Percentiles rank a stretch among this genome's conserved stretches.
These are phyloP conservation scores for Pharus latifolius DNA, from an alignment of 176 grass and related monocot species.

Conservation along the genomic window DNA sequence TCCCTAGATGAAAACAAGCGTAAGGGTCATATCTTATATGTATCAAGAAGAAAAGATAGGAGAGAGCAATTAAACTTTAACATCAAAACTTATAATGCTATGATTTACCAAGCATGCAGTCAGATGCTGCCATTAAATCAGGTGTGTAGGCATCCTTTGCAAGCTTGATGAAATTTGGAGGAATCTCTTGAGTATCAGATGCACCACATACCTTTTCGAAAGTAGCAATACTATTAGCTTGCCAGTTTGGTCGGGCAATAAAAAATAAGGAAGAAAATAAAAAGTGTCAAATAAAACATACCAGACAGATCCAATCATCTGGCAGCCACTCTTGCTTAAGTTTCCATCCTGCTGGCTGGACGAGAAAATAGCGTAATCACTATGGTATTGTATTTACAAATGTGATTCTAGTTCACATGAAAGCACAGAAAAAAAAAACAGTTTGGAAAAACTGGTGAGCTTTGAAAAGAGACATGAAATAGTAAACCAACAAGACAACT, in stretches of 20 bases:
- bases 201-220: slow-evolving; percentile 88
- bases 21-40: background rate
- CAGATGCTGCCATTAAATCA: slow-evolving; percentile 96
- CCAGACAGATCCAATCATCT: slow-evolving; percentile 89
- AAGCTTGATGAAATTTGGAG: slow-evolving; percentile 90
- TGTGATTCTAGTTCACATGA: background rate
- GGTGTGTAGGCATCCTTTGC: slow-evolving; percentile 92
- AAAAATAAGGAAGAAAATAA: background rate
- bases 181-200: slow-evolving; percentile 73
- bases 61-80: background rate
- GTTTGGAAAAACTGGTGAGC: background rate
- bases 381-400: background rate
- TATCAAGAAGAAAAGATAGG: background rate
- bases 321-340: slow-evolving; percentile 89
- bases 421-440: background rate
- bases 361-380: slow-evolving; percentile 1
- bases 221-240: slow-evolving; percentile 8
- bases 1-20: slow-evolving; percentile 36
- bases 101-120: slow-evolving; percentile 93
- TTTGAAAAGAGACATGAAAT: background rate
- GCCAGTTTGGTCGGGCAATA: background rate
- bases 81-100: background rate
- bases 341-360: slow-evolving; percentile 88
- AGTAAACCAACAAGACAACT: background rate
- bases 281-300: slow-evolving; percentile 22